Percentiles rank a stretch among this genome's conserved stretches.
Conservation (phyloP, 2,329 filamentous ascomycete species). For the Diaporthe destruens region DNA sequence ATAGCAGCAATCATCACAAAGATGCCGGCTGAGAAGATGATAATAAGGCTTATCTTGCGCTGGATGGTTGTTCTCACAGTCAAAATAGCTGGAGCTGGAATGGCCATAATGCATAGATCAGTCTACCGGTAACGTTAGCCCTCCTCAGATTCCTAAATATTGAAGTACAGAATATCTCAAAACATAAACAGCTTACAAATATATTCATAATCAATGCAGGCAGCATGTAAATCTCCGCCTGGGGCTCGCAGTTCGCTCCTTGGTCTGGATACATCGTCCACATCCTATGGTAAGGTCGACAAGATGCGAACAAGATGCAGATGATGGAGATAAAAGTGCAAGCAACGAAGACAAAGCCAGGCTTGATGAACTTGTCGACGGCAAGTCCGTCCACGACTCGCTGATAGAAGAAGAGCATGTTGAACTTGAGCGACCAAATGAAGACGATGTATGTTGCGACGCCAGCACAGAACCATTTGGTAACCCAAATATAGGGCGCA, state of each 20-base stretch:
- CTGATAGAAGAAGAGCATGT: constrained; percentile 56
- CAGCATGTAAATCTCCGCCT: constrained; percentile 50
- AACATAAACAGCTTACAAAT: background rate
- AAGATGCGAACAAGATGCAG: constrained; percentile 48
- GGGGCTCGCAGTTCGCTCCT: constrained; percentile 51
- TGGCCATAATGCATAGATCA: constrained; percentile 52
- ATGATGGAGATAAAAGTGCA: constrained; percentile 47
- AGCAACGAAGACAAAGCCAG: constrained; percentile 50
- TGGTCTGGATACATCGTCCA: constrained; percentile 55
- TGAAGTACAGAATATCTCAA: too few species aligned
- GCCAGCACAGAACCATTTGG: constrained; percentile 53
- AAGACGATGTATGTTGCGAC: constrained; percentile 52
- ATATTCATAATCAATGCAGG: constrained; percentile 52
- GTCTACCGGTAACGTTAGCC: constrained; percentile 40
- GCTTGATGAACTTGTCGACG: constrained; percentile 53
- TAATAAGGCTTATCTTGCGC: constrained; percentile 49
- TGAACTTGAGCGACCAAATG: constrained; percentile 56
- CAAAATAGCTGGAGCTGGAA: constrained; percentile 52
- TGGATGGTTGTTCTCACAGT: constrained; percentile 47
- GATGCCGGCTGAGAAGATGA: constrained; percentile 51
- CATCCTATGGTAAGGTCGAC: constrained; percentile 50
- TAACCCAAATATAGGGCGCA: constrained; percentile 48
- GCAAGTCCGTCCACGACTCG: constrained; percentile 52
- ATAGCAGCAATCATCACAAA: constrained; percentile 51
- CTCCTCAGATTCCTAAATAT: too few species aligned